Percentiles rank a stretch among this genome's conserved stretches.
Conservation (phyloP, 192 early-diverging fungal species). For the Chytriomyces confervae region DNA sequence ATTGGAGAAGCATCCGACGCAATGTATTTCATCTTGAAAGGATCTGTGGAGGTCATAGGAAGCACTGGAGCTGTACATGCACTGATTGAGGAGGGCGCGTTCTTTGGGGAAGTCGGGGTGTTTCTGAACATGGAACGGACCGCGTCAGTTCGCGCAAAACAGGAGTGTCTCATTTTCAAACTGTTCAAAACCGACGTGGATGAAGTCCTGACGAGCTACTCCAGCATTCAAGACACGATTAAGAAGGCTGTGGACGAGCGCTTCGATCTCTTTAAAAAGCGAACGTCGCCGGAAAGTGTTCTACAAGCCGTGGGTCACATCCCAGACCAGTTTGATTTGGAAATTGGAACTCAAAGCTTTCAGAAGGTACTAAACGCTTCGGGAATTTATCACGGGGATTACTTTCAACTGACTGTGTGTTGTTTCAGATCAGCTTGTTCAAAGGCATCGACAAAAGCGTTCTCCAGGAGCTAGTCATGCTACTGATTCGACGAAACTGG, state of each 20-base stretch:
- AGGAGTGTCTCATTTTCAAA: constrained; percentile 53
- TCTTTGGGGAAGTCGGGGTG: constrained; percentile 61
- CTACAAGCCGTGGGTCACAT: neutral
- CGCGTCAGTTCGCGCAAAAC: constrained; percentile 48
- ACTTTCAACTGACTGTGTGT: neutral
- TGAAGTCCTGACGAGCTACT: constrained; percentile 36
- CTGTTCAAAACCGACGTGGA: constrained; percentile 42
- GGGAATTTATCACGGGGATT: neutral
- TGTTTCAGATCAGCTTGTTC: constrained; percentile 43
- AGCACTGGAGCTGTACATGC: constrained; percentile 43
- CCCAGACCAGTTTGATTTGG: constrained; percentile 47
- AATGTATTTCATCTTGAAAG: constrained; percentile 53
- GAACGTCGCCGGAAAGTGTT: constrained; percentile 1
- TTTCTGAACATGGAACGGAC: constrained; percentile 52
- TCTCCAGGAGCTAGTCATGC: constrained; percentile 42
- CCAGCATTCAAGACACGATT: constrained; percentile 44
- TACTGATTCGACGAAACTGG: constrained; percentile 41
- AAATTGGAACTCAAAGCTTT: constrained; percentile 45
- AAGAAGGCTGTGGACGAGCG: constrained; percentile 50
- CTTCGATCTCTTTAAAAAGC: constrained; percentile 38
- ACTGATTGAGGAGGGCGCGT: constrained; percentile 44
- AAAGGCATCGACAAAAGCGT: constrained; percentile 41
- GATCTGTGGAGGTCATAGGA: constrained; percentile 47
- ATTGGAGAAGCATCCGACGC: constrained; percentile 44
- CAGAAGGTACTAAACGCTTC: constrained; percentile 51